phyloP scores from a whole-genome alignment of 768 basidiomycete species.

The Leccinum pellstonianum region DNA sequence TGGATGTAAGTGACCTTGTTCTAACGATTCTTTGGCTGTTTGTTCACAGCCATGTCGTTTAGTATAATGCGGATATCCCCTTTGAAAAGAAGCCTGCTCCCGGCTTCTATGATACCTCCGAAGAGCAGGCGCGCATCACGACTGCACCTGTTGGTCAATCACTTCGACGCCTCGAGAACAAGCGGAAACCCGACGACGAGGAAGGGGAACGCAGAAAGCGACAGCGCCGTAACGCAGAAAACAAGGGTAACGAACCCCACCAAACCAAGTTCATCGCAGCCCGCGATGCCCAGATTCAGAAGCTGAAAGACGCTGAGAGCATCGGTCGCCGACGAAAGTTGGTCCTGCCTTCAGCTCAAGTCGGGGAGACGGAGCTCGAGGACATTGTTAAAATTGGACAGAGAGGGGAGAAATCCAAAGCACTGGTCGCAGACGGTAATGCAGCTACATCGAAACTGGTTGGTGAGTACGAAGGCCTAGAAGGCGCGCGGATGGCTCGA shows the following conservation, averaged over 20 bases:
- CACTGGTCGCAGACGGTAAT: conserved; percentile 76
- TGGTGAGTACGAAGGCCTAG: conserved; percentile 90
- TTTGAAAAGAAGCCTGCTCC: conserved; percentile 96
- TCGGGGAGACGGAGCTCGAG: conserved; percentile 91
- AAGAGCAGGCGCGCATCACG: conserved; percentile 84
- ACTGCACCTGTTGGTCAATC: conserved; percentile 91
- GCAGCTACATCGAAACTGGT: conserved; percentile 84
- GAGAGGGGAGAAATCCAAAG: conserved; percentile 85
- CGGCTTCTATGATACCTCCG: conserved; percentile 96
- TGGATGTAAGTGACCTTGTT: conserved; percentile 71
- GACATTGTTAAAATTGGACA: conserved; percentile 98
- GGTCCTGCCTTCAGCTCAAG: conserved; percentile 84
- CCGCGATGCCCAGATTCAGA: conserved; percentile 96
- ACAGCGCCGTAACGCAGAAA: conserved; percentile 60
- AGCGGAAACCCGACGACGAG: conserved; percentile 91
- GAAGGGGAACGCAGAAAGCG: conserved; percentile 92
- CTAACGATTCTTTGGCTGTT: not conserved
- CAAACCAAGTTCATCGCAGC: conserved; percentile 97
- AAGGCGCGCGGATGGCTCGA: conserved; percentile 85
- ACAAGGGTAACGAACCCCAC: conserved; percentile 67
- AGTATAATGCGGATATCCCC: conserved; percentile 98
- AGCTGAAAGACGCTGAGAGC: conserved; percentile 95
- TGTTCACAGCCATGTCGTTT: conserved; percentile 2
- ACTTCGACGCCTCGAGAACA: conserved; percentile 90
- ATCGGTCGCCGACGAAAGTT: conserved; percentile 86